A percentile compares a stretch with the other conserved stretches of the same genome.
Evolutionary conservation across 2,329 filamentous ascomycete species (phyloP).

Genomic region (Sclerotinia subarctica): DNA sequence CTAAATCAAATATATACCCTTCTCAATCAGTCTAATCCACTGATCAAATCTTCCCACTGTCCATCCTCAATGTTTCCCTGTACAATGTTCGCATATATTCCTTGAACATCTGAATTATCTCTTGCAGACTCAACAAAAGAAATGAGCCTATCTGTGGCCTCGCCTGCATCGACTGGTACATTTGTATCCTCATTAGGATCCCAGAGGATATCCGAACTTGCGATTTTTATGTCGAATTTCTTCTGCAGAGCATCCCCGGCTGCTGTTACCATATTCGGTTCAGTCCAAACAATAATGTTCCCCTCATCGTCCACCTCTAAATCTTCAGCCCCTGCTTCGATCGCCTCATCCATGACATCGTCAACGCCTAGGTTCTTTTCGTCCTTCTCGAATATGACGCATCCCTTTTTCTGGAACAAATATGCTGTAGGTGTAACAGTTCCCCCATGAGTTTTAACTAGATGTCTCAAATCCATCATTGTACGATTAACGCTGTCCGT

Average conservation of each 20-base stretch:
- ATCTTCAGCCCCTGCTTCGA: conserved; percentile 80
- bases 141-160: conserved; percentile 54
- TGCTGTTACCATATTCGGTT: conserved; percentile 60
- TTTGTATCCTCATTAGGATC: conserved; percentile 76
- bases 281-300: conserved; percentile 67
- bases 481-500: conserved; percentile 76
- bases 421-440: conserved; percentile 72
- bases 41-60: conserved; percentile 52
- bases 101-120: conserved; percentile 71
- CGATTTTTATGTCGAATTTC: conserved; percentile 62
- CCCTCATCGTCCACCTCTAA: conserved; percentile 66
- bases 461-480: conserved; percentile 66
- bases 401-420: conserved; percentile 79
- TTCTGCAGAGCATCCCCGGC: conserved; percentile 63
- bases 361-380: conserved; percentile 52
- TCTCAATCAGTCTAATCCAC: conserved; percentile 48
- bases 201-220: conserved; percentile 80
- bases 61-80: conserved; percentile 52
- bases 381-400: conserved; percentile 64
- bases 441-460: conserved; percentile 71
- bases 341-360: conserved; percentile 73
- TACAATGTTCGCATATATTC: conserved; percentile 70
- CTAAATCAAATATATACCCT: conserved; percentile 24
- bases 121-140: conserved; percentile 58
- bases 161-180: conserved; percentile 57